Base-by-base conservation (phyloP, 495 filamentous ascomycete species). In the Evernia prunastri region DNA sequence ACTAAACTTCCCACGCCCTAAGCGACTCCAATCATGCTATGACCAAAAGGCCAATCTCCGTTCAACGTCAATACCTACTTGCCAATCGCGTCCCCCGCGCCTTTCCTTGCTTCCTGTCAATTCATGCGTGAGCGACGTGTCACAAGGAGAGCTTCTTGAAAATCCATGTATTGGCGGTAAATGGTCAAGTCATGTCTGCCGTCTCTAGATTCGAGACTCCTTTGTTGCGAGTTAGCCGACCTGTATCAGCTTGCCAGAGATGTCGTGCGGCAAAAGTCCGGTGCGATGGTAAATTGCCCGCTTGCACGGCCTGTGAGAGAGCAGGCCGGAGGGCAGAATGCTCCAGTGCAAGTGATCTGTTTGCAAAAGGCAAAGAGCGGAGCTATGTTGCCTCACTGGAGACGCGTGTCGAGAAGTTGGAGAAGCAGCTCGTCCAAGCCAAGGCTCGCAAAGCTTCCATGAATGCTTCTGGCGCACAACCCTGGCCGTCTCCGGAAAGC, bases 371-470 rank as follows among this genome's bases (percentile, higher is more conserved):
- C 33, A 96, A 96, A 75, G 93, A 97, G 72, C 81, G 92, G 68
- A 96, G 91, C 73, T 97, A 96, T 77, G 91, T 96, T 36, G 91
- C 92, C 10, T 93, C 92, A 3, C 80, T 97, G 31, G 93, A 97
- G 74, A 84, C 88, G 8, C 87, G 88, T 60, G 86, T 93, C 66
- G 92, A 96, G 71, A 90, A 86, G 75, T 82, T 97, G 18, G 89
- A 94, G 72, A 87, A 83, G 72, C 81, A 82, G 66, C 78, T 93
- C 47, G 74, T 77, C 35, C 87, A 87, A 69, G 85, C 84, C 43
- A 78, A 79, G 80, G 58, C 69, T 67, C 27, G 68, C 73, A 63
- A 74, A 74, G 67, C 72, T 70, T 66, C 75, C 66, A 63, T 76
- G 72, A 63, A 71, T 70, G 67, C 75, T 74, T 64, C 60, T 81